Evolutionary conservation across 108 stramenopile genomes (phyloP).

Genomic region (Nitzschia putrida): DNA sequence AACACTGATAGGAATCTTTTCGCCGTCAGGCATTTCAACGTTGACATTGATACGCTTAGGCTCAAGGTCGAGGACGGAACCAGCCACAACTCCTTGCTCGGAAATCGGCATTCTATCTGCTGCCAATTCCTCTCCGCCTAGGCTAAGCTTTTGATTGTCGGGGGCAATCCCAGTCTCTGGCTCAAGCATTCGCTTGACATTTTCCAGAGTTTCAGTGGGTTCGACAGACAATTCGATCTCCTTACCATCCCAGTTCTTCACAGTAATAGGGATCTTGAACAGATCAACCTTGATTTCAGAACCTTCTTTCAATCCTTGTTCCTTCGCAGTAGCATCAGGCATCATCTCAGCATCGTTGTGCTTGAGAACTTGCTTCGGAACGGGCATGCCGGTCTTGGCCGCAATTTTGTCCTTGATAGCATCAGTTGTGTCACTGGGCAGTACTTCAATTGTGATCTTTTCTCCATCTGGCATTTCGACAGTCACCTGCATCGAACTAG

Average conservation of each 20-base stretch:
- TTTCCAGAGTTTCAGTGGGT: slow-evolving; percentile 4
- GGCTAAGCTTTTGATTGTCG: slow-evolving; percentile 10
- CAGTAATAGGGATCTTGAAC: slow-evolving; percentile 24
- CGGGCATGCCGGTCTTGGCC: slow-evolving; percentile 15
- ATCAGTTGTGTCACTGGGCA: slow-evolving; percentile 10
- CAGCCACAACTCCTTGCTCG: slow-evolving; percentile 23
- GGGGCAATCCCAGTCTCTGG: slow-evolving; percentile 31
- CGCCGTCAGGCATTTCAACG: slow-evolving; percentile 24
- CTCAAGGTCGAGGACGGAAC: slow-evolving; percentile 24
- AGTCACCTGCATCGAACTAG: slow-evolving; percentile 7
- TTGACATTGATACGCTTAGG: slow-evolving; percentile 18
- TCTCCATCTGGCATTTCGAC: slow-evolving; percentile 28
- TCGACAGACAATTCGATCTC: slow-evolving; percentile 9
- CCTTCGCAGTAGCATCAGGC: slow-evolving; percentile 13
- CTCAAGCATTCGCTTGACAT: slow-evolving; percentile 12
- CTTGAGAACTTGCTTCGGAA: slow-evolving; percentile 19
- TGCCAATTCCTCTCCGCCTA: slow-evolving; percentile 9
- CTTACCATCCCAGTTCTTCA: slow-evolving; percentile 20
- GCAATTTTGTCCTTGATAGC: slow-evolving; percentile 25
- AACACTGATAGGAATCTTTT: neutral
- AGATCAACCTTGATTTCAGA: slow-evolving; percentile 8
- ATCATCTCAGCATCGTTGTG: slow-evolving; percentile 5
- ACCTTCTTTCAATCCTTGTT: slow-evolving; percentile 24
- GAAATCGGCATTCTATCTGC: neutral
- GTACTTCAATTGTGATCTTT: neutral